These are phyloP conservation scores for Calonectria pteridis DNA, from an alignment of 2,329 filamentous ascomycete species.

Conservation along the genomic window DNA sequence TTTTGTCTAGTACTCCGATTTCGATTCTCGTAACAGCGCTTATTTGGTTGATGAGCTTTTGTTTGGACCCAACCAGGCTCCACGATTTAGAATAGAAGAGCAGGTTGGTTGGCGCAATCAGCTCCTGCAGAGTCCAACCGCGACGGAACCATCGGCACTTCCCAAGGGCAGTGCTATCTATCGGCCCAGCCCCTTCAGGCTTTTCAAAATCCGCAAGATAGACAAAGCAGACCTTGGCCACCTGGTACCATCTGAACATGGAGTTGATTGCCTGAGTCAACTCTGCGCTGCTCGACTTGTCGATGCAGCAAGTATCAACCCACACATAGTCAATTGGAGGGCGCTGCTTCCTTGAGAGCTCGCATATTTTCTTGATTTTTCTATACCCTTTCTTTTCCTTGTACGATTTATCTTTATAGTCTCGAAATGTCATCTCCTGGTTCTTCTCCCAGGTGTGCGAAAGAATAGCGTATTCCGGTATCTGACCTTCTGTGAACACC, in stretches of 20 bases:
- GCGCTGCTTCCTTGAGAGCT: not conserved
- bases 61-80: not conserved
- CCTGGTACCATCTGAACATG: slow-evolving; percentile 36
- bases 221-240: slow-evolving; percentile 40
- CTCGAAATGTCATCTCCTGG: not conserved
- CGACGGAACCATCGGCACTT: slow-evolving; percentile 8
- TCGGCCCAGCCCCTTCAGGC: not conserved
- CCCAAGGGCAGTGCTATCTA: not conserved
- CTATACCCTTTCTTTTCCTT: slow-evolving; percentile 1
- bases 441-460: slow-evolving; percentile 4
- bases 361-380: slow-evolving; percentile 7
- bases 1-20: not conserved
- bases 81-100: not conserved
- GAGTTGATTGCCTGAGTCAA: slow-evolving; percentile 46
- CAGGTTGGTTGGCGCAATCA: not conserved
- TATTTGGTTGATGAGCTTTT: slow-evolving; percentile 1
- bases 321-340: slow-evolving; percentile 21
- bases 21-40: slow-evolving; percentile 5
- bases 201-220: slow-evolving; percentile 33
- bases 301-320: slow-evolving; percentile 12
- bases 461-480: slow-evolving; percentile 1
- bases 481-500: not conserved
- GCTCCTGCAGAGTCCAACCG: slow-evolving; percentile 6
- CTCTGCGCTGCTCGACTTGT: slow-evolving; percentile 36
- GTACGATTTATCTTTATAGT: slow-evolving; percentile 2